These are phyloP conservation scores for Colletotrichum sp. DNA, from an alignment of 2,329 filamentous ascomycete genomes.

Conservation along the genomic window DNA sequence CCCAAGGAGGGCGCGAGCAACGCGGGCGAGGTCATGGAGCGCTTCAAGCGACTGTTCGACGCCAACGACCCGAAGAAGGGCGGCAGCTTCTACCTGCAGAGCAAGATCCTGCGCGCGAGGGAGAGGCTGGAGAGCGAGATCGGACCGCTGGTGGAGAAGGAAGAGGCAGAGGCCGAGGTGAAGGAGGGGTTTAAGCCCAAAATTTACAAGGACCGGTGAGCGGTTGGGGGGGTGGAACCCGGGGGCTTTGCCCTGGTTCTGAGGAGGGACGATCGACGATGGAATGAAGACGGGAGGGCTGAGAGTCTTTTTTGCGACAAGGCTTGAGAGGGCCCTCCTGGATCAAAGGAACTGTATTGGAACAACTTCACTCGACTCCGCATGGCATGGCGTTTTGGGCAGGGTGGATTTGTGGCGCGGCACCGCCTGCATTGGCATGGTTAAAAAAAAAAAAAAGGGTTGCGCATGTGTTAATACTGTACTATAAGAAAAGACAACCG, in stretches of 20 bases:
- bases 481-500: constrained; percentile 4
- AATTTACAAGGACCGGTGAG: constrained; percentile 76
- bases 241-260: neutral
- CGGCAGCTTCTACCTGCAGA: constrained; percentile 97
- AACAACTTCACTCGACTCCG: constrained; percentile 26
- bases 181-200: constrained; percentile 93
- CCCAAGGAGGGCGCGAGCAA: constrained; percentile 79
- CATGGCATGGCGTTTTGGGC: constrained; percentile 25
- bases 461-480: constrained; percentile 21
- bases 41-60: constrained; percentile 96
- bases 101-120: constrained; percentile 89
- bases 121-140: constrained; percentile 92
- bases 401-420: constrained; percentile 9
- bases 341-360: constrained; percentile 9
- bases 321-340: neutral
- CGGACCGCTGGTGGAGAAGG: constrained; percentile 72
- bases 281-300: neutral
- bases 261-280: neutral
- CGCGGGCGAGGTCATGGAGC: constrained; percentile 78
- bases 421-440: constrained; percentile 21
- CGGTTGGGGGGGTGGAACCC: neutral
- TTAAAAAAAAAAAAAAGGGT: constrained; percentile 21
- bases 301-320: neutral
- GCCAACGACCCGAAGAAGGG: constrained; percentile 93
- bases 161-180: constrained; percentile 76